These are phyloP conservation scores for Thelonectria discophora DNA, from an alignment of 2,329 filamentous ascomycete species.

Conservation along the genomic window DNA sequence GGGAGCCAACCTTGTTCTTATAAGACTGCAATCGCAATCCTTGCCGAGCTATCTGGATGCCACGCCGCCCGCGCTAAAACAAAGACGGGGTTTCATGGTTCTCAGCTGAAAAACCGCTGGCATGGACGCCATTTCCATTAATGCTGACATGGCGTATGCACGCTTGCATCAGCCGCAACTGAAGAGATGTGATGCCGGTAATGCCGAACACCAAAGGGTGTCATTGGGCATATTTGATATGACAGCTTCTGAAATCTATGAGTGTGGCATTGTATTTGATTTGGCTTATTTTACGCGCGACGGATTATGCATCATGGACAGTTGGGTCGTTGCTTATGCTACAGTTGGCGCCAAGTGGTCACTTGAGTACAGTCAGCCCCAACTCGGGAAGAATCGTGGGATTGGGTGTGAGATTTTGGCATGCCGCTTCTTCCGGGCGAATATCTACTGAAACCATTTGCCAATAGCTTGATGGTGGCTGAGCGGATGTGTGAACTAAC, in stretches of 20 bases:
- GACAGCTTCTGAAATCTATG: not conserved
- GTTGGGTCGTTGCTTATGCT: not conserved
- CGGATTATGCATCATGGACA: too few relatives aligned
- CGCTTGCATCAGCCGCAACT: too few relatives aligned
- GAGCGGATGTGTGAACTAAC: not conserved
- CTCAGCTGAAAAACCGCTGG: not conserved
- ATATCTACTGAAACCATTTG: not conserved
- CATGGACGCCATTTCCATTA: not conserved
- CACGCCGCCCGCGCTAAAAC: not conserved
- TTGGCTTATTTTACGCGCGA: too few relatives aligned
- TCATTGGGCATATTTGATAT: not conserved
- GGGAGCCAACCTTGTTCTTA: not conserved
- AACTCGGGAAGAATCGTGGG: not conserved
- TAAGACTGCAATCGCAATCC: not conserved
- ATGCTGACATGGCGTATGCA: not conserved
- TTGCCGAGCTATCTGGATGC: not conserved
- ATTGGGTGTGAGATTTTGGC: not conserved
- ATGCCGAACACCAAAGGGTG: not conserved
- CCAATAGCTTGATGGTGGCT: not conserved
- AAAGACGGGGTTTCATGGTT: not conserved
- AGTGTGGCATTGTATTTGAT: too few relatives aligned
- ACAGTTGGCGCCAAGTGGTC: not conserved
- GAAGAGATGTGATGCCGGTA: not conserved
- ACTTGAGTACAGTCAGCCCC: not conserved
- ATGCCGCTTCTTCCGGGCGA: not conserved